phyloP scores from a whole-genome alignment of 176 grass and related monocot genomes.

The Phyllostachys edulis region DNA sequence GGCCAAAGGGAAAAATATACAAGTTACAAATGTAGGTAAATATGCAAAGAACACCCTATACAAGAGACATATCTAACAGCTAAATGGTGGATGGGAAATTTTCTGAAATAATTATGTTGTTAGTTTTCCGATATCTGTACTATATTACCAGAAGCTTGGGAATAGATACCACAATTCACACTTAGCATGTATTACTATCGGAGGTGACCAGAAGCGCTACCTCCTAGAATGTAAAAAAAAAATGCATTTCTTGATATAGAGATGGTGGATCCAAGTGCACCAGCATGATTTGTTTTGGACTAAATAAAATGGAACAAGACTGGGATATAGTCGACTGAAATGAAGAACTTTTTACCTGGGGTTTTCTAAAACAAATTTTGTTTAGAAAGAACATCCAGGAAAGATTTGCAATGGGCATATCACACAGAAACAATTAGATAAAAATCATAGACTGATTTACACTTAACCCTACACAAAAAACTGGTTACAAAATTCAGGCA shows the following conservation, averaged over 20 bases:
- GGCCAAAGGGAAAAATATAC: too few species aligned
- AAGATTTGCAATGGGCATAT: not conserved
- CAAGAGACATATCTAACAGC: too few species aligned
- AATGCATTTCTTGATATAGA: not conserved
- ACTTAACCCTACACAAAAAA: not conserved
- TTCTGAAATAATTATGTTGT: not conserved
- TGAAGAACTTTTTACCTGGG: not conserved
- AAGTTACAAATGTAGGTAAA: too few species aligned
- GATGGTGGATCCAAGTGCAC: slow-evolving; percentile 8
- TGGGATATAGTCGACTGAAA: not conserved
- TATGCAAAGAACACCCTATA: too few species aligned
- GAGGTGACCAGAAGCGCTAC: not conserved
- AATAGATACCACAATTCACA: not conserved
- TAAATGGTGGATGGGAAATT: not conserved
- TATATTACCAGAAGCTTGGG: not conserved
- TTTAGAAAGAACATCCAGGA: not conserved
- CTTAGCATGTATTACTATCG: not conserved
- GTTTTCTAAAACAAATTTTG: not conserved
- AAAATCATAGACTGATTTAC: not conserved
- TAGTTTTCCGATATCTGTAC: not conserved
- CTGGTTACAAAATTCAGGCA: not conserved
- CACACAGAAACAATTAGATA: not conserved
- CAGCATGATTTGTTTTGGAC: not conserved
- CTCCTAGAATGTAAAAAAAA: not conserved
- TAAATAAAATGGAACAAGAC: not conserved